Evolutionary conservation across 2,329 filamentous ascomycete genomes (phyloP).

Genomic region (Colletotrichum lupini): DNA sequence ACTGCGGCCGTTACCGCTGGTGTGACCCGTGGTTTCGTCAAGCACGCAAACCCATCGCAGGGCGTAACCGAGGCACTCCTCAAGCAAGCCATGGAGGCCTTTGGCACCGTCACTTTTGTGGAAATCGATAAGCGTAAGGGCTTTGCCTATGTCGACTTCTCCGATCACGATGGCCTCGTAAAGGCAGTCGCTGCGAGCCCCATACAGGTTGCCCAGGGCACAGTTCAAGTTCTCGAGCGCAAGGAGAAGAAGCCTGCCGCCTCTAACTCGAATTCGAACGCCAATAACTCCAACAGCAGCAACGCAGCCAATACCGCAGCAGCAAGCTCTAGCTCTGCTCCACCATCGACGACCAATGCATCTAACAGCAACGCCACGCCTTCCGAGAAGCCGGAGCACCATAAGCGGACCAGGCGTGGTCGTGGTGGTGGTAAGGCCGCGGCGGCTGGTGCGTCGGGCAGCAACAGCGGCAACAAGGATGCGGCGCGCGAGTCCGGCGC

Average conservation of each 20-base stretch:
- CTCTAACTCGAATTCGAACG: constrained; percentile 7
- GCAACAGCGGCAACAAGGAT: constrained; percentile 16
- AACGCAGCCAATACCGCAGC: constrained; percentile 8
- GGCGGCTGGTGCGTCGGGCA: constrained; percentile 24
- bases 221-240: constrained; percentile 87
- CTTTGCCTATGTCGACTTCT: constrained; percentile 93
- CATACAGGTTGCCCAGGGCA: constrained; percentile 83
- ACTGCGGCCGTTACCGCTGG: constrained; percentile 50
- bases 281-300: constrained; percentile 10
- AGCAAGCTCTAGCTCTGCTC: constrained; percentile 11
- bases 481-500: constrained; percentile 1
- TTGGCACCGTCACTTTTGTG: constrained; percentile 80
- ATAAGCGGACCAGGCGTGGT: constrained; percentile 41
- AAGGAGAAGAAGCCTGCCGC: constrained; percentile 67
- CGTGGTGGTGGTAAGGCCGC: constrained; percentile 37
- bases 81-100: constrained; percentile 77
- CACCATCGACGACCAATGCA: not conserved
- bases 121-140: constrained; percentile 96
- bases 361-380: constrained; percentile 11
- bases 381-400: constrained; percentile 37
- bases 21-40: constrained; percentile 78
- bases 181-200: constrained; percentile 87
- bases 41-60: constrained; percentile 88
- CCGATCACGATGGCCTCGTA: constrained; percentile 75
- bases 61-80: constrained; percentile 88